Base-by-base conservation (phyloP, 805 yeast species). In the Lipomyces yamanashiensis region DNA sequence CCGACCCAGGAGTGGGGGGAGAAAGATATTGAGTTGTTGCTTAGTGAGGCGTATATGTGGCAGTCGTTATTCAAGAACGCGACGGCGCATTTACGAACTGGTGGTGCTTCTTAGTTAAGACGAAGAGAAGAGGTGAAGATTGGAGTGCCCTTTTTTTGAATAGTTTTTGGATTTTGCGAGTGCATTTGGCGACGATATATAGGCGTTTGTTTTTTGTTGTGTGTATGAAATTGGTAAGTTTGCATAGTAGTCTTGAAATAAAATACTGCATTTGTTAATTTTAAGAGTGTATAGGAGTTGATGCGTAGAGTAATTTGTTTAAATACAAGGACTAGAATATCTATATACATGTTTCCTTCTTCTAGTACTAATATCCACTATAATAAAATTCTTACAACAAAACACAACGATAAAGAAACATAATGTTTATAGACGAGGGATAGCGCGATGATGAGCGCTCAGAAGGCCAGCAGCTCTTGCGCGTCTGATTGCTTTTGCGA, bases 31-130 rank as follows among this genome's bases (percentile, higher is more conserved):
- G 98, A 95, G 76, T 82, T 95, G 79, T 81, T 95, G 77, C 77
- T 95, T 61, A 91, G 98, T 77, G 98, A 95, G 75, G 99, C 98
- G 0, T 95, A 86, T 75, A 91, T 95, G 72, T 95, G 98, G 98
- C 98, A 92, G 77, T 86, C 93, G 59, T 79, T 95, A 45, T 95
- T 90, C 74, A 91, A 90, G 73, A 89, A 91, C 74, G 97, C 97
- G 5, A 79, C 88, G 19, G 97, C 97, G 0, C 97, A 92, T 76
- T 81, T 92, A 13, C 58, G 67, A 41, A 28, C 67, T 5, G 62
- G 62, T n/a, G 61, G 59, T 12, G 7, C 56, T 21, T 44, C 51
- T 15, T 39, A 39, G 52, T 54, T 39, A 39, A 39, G 43, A 13
- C 21, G 13, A 12, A 54, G 21, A 8, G 23, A 17, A 33, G 43